Percentiles rank a stretch among this genome's conserved stretches.
These are phyloP conservation scores for Mycosphaerella arachidis DNA, from an alignment of 2,329 filamentous ascomycete genomes.

Conservation along the genomic window DNA sequence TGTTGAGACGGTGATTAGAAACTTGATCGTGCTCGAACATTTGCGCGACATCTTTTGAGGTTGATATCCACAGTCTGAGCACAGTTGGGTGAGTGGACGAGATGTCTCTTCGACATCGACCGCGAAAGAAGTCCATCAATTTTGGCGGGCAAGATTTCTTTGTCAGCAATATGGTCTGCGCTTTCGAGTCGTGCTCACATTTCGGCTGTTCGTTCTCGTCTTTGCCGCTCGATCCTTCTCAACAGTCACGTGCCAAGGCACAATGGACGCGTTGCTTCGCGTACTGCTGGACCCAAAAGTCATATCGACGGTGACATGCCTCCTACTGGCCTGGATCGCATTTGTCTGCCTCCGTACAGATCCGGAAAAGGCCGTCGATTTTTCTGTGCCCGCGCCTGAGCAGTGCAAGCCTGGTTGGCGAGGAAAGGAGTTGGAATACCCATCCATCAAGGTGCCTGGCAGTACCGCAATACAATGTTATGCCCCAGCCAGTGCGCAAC, in stretches of 20 bases:
- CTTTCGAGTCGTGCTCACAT: neutral
- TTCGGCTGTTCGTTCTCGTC: neutral
- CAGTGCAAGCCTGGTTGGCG: constrained; percentile 52
- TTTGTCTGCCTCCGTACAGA: constrained; percentile 13
- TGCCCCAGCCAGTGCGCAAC: constrained; percentile 80
- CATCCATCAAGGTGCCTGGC: constrained; percentile 61
- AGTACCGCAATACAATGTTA: constrained; percentile 75
- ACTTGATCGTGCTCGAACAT: neutral
- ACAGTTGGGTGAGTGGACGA: neutral
- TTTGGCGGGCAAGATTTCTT: neutral
- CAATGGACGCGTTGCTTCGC: constrained; percentile 8
- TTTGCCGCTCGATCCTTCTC: neutral
- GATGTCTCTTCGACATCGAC: neutral
- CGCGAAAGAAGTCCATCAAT: neutral
- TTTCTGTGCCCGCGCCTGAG: constrained; percentile 52
- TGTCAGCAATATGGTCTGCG: neutral
- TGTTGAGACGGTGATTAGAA: too few species aligned
- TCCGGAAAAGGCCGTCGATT: constrained; percentile 23
- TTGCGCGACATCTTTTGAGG: neutral
- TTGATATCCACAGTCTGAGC: too few species aligned
- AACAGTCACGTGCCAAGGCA: neutral
- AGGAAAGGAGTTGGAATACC: constrained; percentile 54
- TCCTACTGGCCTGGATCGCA: constrained; percentile 8
- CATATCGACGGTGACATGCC: constrained; percentile 9
- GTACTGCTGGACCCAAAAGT: constrained; percentile 7